Evolutionary conservation across 441 rosid species (phyloP), one percentile per base, ranked within the genome.

Genomic region (Corymbia citriodora): DNA sequence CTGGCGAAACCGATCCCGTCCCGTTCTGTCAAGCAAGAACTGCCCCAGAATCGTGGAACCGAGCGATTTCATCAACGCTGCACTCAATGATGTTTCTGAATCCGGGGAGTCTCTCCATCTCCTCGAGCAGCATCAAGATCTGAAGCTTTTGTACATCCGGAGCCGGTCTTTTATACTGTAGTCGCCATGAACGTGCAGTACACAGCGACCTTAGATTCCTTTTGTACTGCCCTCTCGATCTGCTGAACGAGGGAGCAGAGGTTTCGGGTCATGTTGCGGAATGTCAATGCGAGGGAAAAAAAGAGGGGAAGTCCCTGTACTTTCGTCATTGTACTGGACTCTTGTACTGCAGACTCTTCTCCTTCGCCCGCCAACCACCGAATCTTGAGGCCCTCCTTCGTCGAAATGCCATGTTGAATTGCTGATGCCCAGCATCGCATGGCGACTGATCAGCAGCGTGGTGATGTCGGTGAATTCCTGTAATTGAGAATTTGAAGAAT

Each of bases 61-160:
- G n/a, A 33, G 29, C 19, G 29, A 88, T 50, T 91, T 93, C 95
- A 94, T 94, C 96, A 94, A 95, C 96, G 96, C 96, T 94, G 96
- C 97, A 95, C 97, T 95, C 96, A 94, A 95, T 94, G 94, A 94
- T 91, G 94, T 90, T 93, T 94, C 94, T 92, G 87, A 92, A 33
- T 88, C 91, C 74, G 88, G 89, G 93, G 33, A 74, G 59, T 59
- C 14, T 74, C 90, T 40, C 83, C 83, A 48, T 33, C 88, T 55
- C 5, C 61, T 55, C 48, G 45, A n/a, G 88, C 88, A 53, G 57
- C 40, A 53, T 36, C 55, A 33, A 55, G 88, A 36, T 54, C 65
- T 23, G 48, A 16, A 54, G 52, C 31, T 54, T 31, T 54, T 29
- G 55, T 5, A 11, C 29, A 25, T 87, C 45, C 9, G 9, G 27